A percentile compares a stretch with the other conserved stretches of the same genome.
Evolutionary conservation across 495 filamentous ascomycete genomes (phyloP).

Genomic region (Penicillium cosmopolitanum): DNA sequence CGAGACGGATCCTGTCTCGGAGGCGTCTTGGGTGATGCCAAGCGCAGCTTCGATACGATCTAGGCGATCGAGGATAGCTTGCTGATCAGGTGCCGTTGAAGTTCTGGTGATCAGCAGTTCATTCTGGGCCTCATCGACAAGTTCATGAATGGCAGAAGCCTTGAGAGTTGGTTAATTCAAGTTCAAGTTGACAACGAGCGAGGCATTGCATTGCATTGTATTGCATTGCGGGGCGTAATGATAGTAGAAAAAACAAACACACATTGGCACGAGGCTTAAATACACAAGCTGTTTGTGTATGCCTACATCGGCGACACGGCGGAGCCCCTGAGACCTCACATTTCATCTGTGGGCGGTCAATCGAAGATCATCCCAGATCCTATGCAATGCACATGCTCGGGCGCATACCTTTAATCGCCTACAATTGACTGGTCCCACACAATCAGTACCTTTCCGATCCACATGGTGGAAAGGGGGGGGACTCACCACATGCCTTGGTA

Average conservation of each 20-base stretch:
- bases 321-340: slow-evolving; percentile 43
- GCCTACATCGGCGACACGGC: slow-evolving; percentile 42
- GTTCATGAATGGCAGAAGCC: slow-evolving; percentile 38
- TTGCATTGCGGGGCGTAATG: no score
- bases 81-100: slow-evolving; percentile 17
- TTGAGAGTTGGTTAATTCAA: slow-evolving; percentile 7
- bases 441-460: slow-evolving; percentile 18
- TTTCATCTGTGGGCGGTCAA: slow-evolving; percentile 37
- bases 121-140: slow-evolving; percentile 17
- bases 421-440: slow-evolving; percentile 36
- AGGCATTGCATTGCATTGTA: no score
- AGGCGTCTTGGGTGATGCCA: slow-evolving; percentile 28
- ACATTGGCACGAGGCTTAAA: slow-evolving; percentile 50
- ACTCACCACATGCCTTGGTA: slow-evolving; percentile 47
- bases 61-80: slow-evolving; percentile 40
- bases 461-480: neutral
- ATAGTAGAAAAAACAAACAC: slow-evolving; percentile 6
- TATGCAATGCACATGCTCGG: neutral
- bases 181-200: no score
- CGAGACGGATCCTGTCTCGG: neutral
- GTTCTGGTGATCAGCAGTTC: slow-evolving; percentile 6
- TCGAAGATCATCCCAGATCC: neutral
- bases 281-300: slow-evolving; percentile 37
- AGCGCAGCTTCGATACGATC: slow-evolving; percentile 42
- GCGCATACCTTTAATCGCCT: slow-evolving; percentile 39